Evolutionary conservation across 179 eudicot species (phyloP).

Genomic region (Nepenthes alata): DNA sequence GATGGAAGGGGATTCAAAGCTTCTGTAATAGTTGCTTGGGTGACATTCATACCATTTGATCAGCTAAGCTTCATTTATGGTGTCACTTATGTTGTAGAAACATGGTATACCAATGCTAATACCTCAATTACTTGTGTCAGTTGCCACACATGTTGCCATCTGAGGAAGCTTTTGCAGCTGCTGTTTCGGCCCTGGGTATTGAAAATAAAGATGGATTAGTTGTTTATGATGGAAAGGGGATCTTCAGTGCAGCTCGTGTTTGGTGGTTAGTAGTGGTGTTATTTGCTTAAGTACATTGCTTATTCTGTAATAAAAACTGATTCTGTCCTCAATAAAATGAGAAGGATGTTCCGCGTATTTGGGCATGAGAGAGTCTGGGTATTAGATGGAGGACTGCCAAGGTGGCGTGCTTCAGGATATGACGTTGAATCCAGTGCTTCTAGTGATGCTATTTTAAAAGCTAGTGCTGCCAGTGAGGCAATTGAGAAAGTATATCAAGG

Average conservation of each 20-base stretch:
- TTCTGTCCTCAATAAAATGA: conserved; percentile 11
- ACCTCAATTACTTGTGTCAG: conserved; percentile 30
- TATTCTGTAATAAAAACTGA: conserved; percentile 7
- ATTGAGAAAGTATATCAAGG: conserved; percentile 80
- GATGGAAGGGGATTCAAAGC: background rate
- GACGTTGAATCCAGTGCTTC: conserved; percentile 97
- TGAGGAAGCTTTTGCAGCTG: conserved; percentile 95
- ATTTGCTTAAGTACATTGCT: background rate
- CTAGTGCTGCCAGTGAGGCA: conserved; percentile 87
- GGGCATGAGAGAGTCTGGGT: conserved; percentile 98
- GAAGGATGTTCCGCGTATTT: conserved; percentile 96
- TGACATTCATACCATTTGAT: background rate
- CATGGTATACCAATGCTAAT: background rate
- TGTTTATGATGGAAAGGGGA: conserved; percentile 95
- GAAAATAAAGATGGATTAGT: conserved; percentile 77
- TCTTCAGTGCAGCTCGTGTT: conserved; percentile 95
- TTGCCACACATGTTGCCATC: conserved; percentile 98
- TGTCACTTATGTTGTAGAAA: background rate
- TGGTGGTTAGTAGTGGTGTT: conserved; percentile 71
- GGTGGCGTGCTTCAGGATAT: conserved; percentile 78
- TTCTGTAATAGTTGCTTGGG: background rate
- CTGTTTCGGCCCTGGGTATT: conserved; percentile 92
- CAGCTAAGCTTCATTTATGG: background rate
- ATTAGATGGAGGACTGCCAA: conserved; percentile 90
- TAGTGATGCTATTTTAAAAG: conserved; percentile 70